phyloP scores from a whole-genome alignment of 495 filamentous ascomycete species.

The Penicillium maclennaniae region DNA sequence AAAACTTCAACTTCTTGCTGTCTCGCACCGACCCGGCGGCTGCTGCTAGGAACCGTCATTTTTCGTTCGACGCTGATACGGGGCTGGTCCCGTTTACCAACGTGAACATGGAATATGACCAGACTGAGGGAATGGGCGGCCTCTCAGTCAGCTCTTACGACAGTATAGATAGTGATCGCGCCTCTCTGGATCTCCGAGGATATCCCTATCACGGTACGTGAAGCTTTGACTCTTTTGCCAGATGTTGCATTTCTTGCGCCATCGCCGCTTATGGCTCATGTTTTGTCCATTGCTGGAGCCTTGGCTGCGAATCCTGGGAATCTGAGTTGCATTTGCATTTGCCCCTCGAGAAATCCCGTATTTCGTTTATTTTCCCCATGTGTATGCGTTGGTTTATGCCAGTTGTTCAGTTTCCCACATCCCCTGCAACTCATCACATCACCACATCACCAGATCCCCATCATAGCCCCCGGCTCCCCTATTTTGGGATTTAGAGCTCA shows the following conservation, averaged over 20 bases:
- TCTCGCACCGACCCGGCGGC: slow-evolving; percentile 34
- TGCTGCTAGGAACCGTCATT: slow-evolving; percentile 36
- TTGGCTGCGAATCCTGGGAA: neutral
- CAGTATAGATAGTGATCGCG: slow-evolving; percentile 45
- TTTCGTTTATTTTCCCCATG: no score
- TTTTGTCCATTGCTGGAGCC: slow-evolving; percentile 1
- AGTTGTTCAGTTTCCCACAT: neutral
- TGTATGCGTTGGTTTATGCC: slow-evolving; percentile 1
- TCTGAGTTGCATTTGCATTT: neutral
- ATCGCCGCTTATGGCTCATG: slow-evolving; percentile 34
- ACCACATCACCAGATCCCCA: neutral
- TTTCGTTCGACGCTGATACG: slow-evolving; percentile 43
- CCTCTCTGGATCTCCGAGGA: slow-evolving; percentile 40
- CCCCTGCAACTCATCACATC: neutral
- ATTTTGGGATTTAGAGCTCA: neutral
- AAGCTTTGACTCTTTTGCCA: slow-evolving; percentile 23
- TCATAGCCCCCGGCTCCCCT: neutral
- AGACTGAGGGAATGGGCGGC: slow-evolving; percentile 46
- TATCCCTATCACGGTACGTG: slow-evolving; percentile 47
- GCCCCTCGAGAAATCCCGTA: neutral
- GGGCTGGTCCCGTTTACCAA: slow-evolving; percentile 36
- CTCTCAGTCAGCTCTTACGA: slow-evolving; percentile 50
- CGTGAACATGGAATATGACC: slow-evolving; percentile 45
- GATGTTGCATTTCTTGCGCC: slow-evolving; percentile 40
- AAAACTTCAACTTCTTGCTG: slow-evolving; percentile 44